Evolutionary conservation across 345 rosid species (phyloP).

Genomic region (Pistacia atlantica): DNA sequence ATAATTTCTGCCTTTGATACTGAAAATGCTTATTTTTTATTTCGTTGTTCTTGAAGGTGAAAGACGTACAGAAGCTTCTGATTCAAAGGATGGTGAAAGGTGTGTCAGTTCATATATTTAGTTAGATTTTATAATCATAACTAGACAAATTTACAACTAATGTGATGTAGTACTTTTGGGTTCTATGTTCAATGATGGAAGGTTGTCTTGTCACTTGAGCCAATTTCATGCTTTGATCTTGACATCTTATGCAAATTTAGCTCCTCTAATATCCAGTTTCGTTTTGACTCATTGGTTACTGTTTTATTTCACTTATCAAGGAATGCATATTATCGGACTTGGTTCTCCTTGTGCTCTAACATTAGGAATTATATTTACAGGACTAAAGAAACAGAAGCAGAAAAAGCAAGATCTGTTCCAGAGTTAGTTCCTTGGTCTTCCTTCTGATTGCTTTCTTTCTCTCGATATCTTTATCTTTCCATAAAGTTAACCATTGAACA

Average conservation of each 20-base stretch:
- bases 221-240: not conserved
- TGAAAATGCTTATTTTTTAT: constrained; percentile 12
- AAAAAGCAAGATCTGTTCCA: constrained; percentile 36
- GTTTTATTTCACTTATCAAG: not conserved
- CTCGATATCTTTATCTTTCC: not conserved
- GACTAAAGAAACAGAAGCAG: constrained; percentile 26
- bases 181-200: not conserved
- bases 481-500: not conserved
- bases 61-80: constrained; percentile 41
- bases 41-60: constrained; percentile 43
- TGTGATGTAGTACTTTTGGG: not conserved
- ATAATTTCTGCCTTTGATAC: not conserved
- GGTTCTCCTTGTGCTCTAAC: constrained; percentile 1
- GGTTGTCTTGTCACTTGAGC: not conserved
- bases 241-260: not conserved
- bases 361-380: constrained; percentile 27
- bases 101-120: constrained; percentile 28
- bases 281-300: not conserved
- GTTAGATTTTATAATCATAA: not conserved
- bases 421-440: constrained; percentile 37
- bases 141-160: not conserved
- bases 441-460: too few relatives aligned
- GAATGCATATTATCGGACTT: not conserved
- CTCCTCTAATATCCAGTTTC: not conserved
- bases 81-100: constrained; percentile 43